phyloP scores from a whole-genome alignment of 108 stramenopile genomes.

The Stephanodiscus minutulus region DNA sequence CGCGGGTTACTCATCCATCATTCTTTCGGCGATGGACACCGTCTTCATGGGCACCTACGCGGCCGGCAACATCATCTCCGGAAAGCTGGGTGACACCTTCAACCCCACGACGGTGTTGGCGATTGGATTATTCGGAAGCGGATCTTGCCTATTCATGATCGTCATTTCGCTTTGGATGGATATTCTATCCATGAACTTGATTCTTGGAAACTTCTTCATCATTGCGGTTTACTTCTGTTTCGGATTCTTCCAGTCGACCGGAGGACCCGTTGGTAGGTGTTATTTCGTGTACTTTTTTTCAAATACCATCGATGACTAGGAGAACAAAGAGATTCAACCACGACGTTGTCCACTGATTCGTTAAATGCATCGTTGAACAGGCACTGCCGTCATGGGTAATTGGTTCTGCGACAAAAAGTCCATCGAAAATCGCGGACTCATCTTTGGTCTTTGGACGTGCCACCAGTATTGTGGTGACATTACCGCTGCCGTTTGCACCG shows the following conservation, averaged over 20 bases:
- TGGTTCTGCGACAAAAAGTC: slow-evolving; percentile 90
- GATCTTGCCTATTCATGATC: slow-evolving; percentile 85
- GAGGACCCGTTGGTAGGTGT: slow-evolving; percentile 78
- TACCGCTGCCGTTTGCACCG: slow-evolving; percentile 87
- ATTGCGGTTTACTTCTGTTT: slow-evolving; percentile 88
- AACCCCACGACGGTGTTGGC: slow-evolving; percentile 89
- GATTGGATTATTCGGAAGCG: slow-evolving; percentile 92
- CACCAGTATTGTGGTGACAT: slow-evolving; percentile 97
- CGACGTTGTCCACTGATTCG: not conserved
- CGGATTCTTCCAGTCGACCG: slow-evolving; percentile 96
- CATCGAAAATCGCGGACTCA: slow-evolving; percentile 90
- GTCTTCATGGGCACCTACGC: slow-evolving; percentile 97
- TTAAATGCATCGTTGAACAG: slow-evolving; percentile 23
- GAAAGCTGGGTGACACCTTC: slow-evolving; percentile 94
- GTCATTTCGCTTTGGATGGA: slow-evolving; percentile 84
- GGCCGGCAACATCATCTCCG: slow-evolving; percentile 90
- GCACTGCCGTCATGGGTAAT: slow-evolving; percentile 97
- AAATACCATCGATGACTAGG: not conserved
- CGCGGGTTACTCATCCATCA: slow-evolving; percentile 76
- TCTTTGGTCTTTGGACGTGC: slow-evolving; percentile 97
- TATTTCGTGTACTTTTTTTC: not conserved
- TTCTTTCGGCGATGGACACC: slow-evolving; percentile 92
- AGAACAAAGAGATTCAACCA: not conserved
- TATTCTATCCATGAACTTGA: slow-evolving; percentile 58
- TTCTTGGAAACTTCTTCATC: slow-evolving; percentile 80